phyloP scores from a whole-genome alignment of 2,329 filamentous ascomycete species.

The Coniochaeta prunicola region DNA sequence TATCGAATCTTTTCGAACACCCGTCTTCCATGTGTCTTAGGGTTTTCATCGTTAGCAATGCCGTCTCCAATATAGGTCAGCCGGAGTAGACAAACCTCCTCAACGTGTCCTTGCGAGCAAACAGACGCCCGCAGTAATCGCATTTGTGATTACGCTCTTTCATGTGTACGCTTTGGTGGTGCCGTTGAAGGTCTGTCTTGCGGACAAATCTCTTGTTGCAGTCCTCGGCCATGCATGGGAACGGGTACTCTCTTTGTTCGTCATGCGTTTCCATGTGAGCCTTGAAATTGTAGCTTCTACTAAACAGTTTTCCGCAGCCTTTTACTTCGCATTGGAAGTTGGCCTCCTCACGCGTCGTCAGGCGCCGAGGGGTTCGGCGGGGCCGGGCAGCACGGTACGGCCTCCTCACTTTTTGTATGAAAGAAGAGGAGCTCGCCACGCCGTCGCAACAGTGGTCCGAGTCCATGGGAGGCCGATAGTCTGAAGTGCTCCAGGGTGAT shows the following conservation, averaged over 20 bases:
- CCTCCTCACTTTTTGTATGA: conserved; percentile 17
- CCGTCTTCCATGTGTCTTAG: conserved; percentile 69
- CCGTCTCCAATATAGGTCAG: not conserved
- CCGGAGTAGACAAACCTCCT: conserved; percentile 50
- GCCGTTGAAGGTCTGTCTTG: conserved; percentile 67
- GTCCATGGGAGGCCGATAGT: conserved; percentile 24
- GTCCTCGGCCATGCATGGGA: conserved; percentile 55
- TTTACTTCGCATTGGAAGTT: conserved; percentile 62
- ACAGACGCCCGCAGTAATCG: conserved; percentile 61
- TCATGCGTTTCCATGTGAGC: conserved; percentile 83
- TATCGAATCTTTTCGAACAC: conserved; percentile 60
- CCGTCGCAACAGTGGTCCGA: conserved; percentile 23
- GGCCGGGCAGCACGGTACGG: conserved; percentile 22
- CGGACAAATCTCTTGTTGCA: conserved; percentile 75
- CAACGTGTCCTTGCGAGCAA: conserved; percentile 78
- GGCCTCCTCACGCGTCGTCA: conserved; percentile 61
- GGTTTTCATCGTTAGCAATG: not conserved
- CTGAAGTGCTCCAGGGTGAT: conserved; percentile 31
- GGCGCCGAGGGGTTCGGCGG: conserved; percentile 36
- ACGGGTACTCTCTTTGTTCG: conserved; percentile 62
- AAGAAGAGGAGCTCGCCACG: conserved; percentile 12
- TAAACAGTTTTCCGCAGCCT: conserved; percentile 72
- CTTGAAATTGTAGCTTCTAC: conserved; percentile 78
- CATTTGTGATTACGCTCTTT: conserved; percentile 66
- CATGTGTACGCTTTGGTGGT: conserved; percentile 63